A percentile compares a stretch with the other conserved stretches of the same genome.
Conservation (phyloP, 768 basidiomycete genomes). For the Boletus pseudopeckii region DNA sequence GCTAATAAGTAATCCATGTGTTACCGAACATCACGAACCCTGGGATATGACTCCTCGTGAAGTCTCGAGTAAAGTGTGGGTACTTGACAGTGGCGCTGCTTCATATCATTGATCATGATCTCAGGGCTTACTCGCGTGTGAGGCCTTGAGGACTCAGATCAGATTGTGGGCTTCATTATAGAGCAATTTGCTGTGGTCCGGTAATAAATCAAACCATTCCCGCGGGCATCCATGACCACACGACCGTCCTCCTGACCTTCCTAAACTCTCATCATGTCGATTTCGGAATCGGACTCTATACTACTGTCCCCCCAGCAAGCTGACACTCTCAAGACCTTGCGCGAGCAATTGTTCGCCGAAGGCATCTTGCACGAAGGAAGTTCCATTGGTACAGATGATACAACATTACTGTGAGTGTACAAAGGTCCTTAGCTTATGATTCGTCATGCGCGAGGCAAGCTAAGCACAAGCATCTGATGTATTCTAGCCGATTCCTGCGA, state of each 20-base stretch:
- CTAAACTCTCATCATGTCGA: slow-evolving; percentile 13
- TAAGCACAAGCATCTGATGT: slow-evolving; percentile 1
- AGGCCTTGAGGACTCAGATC: neutral
- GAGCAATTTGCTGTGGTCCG: neutral
- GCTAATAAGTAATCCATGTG: neutral
- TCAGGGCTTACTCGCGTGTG: neutral
- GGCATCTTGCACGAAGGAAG: slow-evolving; percentile 58
- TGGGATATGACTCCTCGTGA: neutral
- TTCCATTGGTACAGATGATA: slow-evolving; percentile 57
- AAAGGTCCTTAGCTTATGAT: neutral
- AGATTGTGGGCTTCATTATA: too few relatives aligned
- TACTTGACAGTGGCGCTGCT: neutral
- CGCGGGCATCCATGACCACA: neutral
- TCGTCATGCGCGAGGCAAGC: neutral
- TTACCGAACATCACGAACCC: neutral
- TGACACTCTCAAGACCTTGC: slow-evolving; percentile 47
- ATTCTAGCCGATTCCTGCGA: slow-evolving; percentile 65
- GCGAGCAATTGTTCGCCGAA: slow-evolving; percentile 48
- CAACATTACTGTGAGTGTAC: slow-evolving; percentile 54
- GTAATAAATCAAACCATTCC: slow-evolving; percentile 4
- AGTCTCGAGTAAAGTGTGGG: neutral
- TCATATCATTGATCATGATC: neutral
- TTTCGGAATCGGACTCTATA: neutral
- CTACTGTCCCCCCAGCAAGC: slow-evolving; percentile 26
- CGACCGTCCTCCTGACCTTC: neutral